phyloP scores from a whole-genome alignment of 2,329 filamentous ascomycete genomes.

The Aspergillus felis region DNA sequence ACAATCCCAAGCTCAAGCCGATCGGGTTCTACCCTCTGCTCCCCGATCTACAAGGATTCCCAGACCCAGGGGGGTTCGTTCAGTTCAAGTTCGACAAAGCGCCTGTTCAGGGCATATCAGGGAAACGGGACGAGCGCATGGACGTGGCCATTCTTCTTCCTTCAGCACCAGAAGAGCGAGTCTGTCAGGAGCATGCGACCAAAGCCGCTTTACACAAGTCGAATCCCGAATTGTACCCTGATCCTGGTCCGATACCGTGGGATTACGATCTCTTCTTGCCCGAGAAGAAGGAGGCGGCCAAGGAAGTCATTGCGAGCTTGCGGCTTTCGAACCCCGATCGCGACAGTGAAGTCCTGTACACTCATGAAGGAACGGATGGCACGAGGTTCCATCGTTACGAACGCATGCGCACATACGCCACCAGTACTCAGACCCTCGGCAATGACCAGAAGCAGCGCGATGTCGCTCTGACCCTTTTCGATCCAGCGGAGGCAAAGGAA shows the following conservation, averaged over 20 bases:
- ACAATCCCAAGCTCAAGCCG: slow-evolving; percentile 53
- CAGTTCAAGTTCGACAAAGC: slow-evolving; percentile 60
- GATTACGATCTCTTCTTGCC: slow-evolving; percentile 61
- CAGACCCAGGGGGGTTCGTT: slow-evolving; percentile 56
- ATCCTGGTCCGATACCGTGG: slow-evolving; percentile 51
- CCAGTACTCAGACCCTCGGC: slow-evolving; percentile 50
- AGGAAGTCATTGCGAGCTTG: slow-evolving; percentile 54
- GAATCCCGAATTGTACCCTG: slow-evolving; percentile 48
- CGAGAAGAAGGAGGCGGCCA: slow-evolving; percentile 43
- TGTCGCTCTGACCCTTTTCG: slow-evolving; percentile 56
- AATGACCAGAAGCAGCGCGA: slow-evolving; percentile 53
- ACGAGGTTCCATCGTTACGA: slow-evolving; percentile 51
- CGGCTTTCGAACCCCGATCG: slow-evolving; percentile 51
- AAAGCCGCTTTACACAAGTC: slow-evolving; percentile 46
- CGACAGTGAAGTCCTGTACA: slow-evolving; percentile 51
- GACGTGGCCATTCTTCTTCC: slow-evolving; percentile 58
- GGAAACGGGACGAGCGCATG: slow-evolving; percentile 55
- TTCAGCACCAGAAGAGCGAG: slow-evolving; percentile 45
- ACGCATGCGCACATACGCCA: slow-evolving; percentile 59
- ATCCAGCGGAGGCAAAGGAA: slow-evolving; percentile 38
- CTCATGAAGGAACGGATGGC: slow-evolving; percentile 41
- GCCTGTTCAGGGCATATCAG: slow-evolving; percentile 47
- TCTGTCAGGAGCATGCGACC: slow-evolving; percentile 46
- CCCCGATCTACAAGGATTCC: slow-evolving; percentile 58
- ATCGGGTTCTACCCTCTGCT: slow-evolving; percentile 59